These are phyloP conservation scores for Astrephomene gubernaculifera DNA, from an alignment of 139 green algal genomes.

Conservation along the genomic window DNA sequence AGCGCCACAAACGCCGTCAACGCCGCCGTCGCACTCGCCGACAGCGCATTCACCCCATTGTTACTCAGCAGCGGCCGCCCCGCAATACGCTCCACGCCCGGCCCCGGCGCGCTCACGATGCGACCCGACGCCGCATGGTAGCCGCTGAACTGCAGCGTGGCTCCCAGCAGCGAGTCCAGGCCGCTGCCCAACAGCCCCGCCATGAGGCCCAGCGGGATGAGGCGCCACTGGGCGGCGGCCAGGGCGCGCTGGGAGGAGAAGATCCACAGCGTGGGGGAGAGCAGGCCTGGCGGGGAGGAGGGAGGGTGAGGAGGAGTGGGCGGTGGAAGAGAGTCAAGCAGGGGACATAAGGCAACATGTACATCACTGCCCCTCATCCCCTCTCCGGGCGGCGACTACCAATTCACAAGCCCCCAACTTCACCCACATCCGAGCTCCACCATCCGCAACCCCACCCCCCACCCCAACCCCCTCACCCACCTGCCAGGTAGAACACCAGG, in stretches of 20 bases:
- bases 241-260: conserved; percentile 56
- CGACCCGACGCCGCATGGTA: conserved; percentile 59
- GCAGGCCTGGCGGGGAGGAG: conserved; percentile 26
- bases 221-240: conserved; percentile 64
- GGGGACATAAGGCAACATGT: neutral
- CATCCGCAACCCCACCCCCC: neutral
- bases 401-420: too few species aligned
- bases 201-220: conserved; percentile 73
- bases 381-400: too few species aligned
- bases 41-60: conserved; percentile 66
- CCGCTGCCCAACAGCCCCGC: conserved; percentile 88
- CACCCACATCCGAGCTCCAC: too few species aligned
- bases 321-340: neutral
- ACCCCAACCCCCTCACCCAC: conserved; percentile 47
- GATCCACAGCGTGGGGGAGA: conserved; percentile 71
- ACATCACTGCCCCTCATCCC: too few species aligned
- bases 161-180: conserved; percentile 94
- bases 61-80: conserved; percentile 59
- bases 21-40: conserved; percentile 38
- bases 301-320: neutral
- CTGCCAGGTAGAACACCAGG: conserved; percentile 69
- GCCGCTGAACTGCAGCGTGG: conserved; percentile 92
- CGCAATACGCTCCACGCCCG: conserved; percentile 66
- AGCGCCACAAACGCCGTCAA: conserved; percentile 56
- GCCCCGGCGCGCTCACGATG: conserved; percentile 67